Conservation (phyloP, 495 filamentous ascomycete species). For the Hypoxylon fragiforme region DNA sequence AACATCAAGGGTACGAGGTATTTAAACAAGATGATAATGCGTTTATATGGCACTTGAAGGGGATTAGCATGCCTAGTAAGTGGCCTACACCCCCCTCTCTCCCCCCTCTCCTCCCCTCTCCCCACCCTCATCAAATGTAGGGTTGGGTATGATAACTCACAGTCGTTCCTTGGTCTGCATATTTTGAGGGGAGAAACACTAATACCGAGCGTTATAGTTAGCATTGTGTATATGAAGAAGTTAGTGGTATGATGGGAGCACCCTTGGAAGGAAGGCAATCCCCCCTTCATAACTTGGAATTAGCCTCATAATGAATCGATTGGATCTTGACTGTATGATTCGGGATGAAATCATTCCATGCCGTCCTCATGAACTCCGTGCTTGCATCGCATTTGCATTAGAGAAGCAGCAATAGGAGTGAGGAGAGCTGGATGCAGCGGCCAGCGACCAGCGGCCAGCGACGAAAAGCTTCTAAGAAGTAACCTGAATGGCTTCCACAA, state of each 20-base stretch:
- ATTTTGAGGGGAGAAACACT: constrained; percentile 1
- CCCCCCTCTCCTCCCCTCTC: constrained; percentile 6
- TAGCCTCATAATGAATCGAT: constrained; percentile 33
- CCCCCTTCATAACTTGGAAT: constrained; percentile 8
- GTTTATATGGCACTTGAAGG: constrained; percentile 18
- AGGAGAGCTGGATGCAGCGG: constrained; percentile 11
- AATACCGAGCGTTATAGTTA: constrained; percentile 13
- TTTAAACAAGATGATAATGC: constrained; percentile 14
- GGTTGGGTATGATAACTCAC: constrained; percentile 5
- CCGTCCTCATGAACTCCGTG: constrained; percentile 14
- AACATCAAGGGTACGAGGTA: constrained; percentile 53
- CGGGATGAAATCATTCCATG: constrained; percentile 16
- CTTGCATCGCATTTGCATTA: constrained; percentile 23
- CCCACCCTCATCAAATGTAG: constrained; percentile 1
- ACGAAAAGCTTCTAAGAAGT: constrained; percentile 10
- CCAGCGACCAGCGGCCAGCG: no score
- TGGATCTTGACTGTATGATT: constrained; percentile 12
- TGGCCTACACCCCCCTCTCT: constrained; percentile 5
- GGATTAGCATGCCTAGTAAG: constrained; percentile 14
- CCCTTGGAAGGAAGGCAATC: constrained; percentile 4
- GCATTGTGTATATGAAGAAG: constrained; percentile 37
- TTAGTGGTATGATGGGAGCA: no score
- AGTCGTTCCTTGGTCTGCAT: neutral
- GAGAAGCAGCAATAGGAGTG: constrained; percentile 23
- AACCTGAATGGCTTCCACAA: constrained; percentile 4